Evolutionary conservation across 805 yeast species (phyloP), one percentile per base, ranked within the genome.

Genomic region (Saccharomyces kudriavzevii): DNA sequence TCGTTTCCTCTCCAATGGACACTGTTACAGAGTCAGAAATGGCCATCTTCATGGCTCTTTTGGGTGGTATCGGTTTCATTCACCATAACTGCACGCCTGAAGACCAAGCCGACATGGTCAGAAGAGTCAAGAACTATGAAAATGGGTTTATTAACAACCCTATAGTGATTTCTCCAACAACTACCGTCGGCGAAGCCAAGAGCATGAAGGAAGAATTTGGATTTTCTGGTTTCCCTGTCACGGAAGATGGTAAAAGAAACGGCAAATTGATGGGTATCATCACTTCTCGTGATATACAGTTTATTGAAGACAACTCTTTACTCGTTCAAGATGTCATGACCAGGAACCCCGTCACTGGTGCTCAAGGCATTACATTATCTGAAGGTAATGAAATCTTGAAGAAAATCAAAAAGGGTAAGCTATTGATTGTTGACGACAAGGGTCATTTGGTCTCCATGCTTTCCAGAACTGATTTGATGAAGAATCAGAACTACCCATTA

Each of bases 1-100:
- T 94, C 62, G 92, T 94, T 56, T 92, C 98, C 20, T 89, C 98
- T 66, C 99, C 99, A 63, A 94, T 94, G 99, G 99, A 94, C 76
- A 94, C 99, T 49, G 99, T 94, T 61, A 94, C 99, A 54, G 99
- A 94, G 79, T 76, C 90, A 58, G 88, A 85, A 57, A 94, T 94
- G 99, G 99, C 99, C 60, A 92, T 94, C 65, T 84, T 90, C 76
- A 91, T 94, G 97, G 97, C 99, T 62, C 81, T 94, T 61, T 81
- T 91, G 65, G 99, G 99, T 73, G 99, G 99, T 75, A 89, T 94
- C 72, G 99, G 99, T 83, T 88, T 94, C 69, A 84, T 94, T 66
- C 99, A 94, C 75, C 97, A 94, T 79, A 94, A 94, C 81, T 91
- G 97, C 77, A 72, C 96, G 54, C 80, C 96, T 54, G 98, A 92